phyloP scores from a whole-genome alignment of 805 yeast genomes.

The Saccharomycopsis sp. region DNA sequence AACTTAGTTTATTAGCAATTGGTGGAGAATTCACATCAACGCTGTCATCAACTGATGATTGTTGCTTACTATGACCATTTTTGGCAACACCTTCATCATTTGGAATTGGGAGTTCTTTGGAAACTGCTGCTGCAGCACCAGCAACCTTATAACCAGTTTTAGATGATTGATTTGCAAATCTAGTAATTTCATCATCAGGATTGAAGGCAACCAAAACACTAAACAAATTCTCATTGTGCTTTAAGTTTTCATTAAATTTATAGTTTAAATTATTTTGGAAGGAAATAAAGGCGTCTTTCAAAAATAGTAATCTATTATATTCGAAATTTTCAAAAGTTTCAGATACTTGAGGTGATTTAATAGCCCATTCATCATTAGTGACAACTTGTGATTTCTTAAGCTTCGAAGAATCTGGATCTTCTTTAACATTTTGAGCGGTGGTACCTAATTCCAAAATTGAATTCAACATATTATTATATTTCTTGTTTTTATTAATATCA shows the following conservation, averaged over 20 bases:
- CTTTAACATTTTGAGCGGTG: constrained; percentile 12
- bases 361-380: constrained; percentile 16
- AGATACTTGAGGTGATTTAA: constrained; percentile 14
- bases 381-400: background rate
- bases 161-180: constrained; percentile 12
- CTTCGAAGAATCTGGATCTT: background rate
- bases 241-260: constrained; percentile 19
- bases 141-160: background rate
- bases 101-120: too few species aligned
- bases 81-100: background rate
- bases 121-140: constrained; percentile 3
- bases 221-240: constrained; percentile 21
- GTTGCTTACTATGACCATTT: background rate
- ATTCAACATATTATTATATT: constrained; percentile 18
- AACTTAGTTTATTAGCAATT: constrained; percentile 3
- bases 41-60: background rate
- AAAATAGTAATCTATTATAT: constrained; percentile 20
- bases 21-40: constrained; percentile 5
- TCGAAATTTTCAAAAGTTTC: constrained; percentile 21
- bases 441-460: constrained; percentile 10
- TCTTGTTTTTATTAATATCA: constrained; percentile 20
- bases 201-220: constrained; percentile 17
- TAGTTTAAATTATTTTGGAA: constrained; percentile 19
- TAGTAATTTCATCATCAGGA: constrained; percentile 20
- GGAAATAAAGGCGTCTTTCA: constrained; percentile 19